Percentiles rank a stretch among this genome's conserved stretches.
Conservation (phyloP, 2,329 filamentous ascomycete species). For the Penicillium sp. region DNA sequence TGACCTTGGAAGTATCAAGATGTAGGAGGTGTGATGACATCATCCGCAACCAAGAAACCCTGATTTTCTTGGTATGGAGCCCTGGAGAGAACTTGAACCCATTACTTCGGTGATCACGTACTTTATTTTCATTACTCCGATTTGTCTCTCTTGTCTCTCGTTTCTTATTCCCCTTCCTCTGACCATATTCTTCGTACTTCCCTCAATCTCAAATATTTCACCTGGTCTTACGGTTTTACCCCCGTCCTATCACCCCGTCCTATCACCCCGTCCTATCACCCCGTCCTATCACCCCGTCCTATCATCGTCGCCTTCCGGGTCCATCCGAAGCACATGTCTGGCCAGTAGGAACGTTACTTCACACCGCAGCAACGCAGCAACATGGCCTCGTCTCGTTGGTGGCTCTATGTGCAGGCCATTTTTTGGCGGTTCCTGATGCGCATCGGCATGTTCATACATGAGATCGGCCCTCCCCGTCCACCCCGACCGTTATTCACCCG, state of each 20-base stretch:
- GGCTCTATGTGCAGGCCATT: slow-evolving; percentile 60
- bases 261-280: neutral
- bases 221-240: neutral
- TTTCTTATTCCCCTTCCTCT: neutral
- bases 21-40: slow-evolving; percentile 2
- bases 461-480: slow-evolving; percentile 58
- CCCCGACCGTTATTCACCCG: slow-evolving; percentile 59
- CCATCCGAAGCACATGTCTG: neutral
- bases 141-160: neutral
- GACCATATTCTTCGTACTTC: neutral
- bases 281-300: neutral
- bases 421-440: slow-evolving; percentile 67
- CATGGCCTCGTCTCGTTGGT: slow-evolving; percentile 50
- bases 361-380: slow-evolving; percentile 6
- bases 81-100: neutral
- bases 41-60: slow-evolving; percentile 1
- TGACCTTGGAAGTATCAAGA: neutral
- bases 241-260: neutral
- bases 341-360: slow-evolving; percentile 3
- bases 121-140: neutral
- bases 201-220: neutral
- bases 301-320: neutral
- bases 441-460: slow-evolving; percentile 67
- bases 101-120: neutral
- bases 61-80: slow-evolving; percentile 10